Conservation (phyloP, 2,329 filamentous ascomycete genomes). For the Dothideomycetidae sp. region DNA sequence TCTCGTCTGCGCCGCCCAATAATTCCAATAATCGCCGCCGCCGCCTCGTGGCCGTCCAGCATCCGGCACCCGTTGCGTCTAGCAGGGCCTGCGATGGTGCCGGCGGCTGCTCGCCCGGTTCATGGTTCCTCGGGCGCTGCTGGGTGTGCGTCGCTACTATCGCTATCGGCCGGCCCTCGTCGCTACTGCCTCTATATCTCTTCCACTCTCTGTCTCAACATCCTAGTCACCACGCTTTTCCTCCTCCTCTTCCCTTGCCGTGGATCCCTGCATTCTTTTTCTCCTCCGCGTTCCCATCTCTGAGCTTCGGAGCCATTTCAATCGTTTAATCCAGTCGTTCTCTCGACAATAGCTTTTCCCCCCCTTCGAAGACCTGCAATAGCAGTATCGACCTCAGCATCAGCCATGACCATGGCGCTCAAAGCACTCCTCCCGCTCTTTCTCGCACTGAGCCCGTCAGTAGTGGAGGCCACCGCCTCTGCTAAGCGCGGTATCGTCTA, state of each 20-base stretch:
- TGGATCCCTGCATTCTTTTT: not conserved
- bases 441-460: slow-evolving; percentile 9
- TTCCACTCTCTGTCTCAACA: not conserved
- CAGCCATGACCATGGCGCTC: slow-evolving; percentile 2
- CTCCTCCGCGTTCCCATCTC: not conserved
- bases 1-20: slow-evolving; percentile 7
- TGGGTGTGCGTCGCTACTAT: slow-evolving; percentile 3
- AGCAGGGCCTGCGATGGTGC: slow-evolving; percentile 7
- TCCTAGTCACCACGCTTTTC: slow-evolving; percentile 4
- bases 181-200: slow-evolving; percentile 5
- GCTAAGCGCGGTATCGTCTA: slow-evolving; percentile 61
- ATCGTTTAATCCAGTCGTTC: slow-evolving; percentile 1
- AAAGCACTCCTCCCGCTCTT: slow-evolving; percentile 4
- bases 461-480: slow-evolving; percentile 21
- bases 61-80: slow-evolving; percentile 10
- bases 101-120: too few species aligned
- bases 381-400: too few species aligned
- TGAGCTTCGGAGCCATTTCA: not conserved
- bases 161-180: not conserved
- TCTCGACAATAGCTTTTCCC: too few species aligned
- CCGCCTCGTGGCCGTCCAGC: slow-evolving; percentile 10
- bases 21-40: slow-evolving; percentile 4
- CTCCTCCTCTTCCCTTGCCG: not conserved
- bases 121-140: too few species aligned
- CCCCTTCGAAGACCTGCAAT: too few species aligned